phyloP scores from a whole-genome alignment of 192 early-diverging fungal species.

The Linnemannia elongata region DNA sequence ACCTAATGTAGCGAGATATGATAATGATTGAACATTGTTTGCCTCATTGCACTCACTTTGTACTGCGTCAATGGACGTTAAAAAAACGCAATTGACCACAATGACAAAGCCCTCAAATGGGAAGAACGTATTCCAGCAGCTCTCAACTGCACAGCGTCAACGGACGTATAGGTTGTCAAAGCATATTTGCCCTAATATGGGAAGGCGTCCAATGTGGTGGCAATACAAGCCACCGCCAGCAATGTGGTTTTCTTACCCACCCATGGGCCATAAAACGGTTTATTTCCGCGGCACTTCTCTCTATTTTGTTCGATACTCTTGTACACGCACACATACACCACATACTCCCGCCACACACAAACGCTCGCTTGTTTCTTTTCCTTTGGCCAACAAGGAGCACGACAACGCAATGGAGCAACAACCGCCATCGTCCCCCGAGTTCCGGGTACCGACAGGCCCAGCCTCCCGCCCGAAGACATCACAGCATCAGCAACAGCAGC shows the following conservation, averaged over 20 bases:
- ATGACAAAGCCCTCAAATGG: no score
- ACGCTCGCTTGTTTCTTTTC: neutral
- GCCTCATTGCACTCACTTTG: no score
- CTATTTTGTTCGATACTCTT: neutral
- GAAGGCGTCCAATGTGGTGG: neutral
- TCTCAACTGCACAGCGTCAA: neutral
- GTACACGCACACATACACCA: neutral
- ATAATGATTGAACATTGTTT: no score
- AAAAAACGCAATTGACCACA: no score
- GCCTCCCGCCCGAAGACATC: neutral
- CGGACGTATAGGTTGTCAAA: neutral
- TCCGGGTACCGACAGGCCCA: constrained; percentile 12
- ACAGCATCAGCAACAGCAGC: no score
- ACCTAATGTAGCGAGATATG: no score
- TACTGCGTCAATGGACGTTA: no score
- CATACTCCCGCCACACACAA: neutral
- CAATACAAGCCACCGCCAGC: neutral
- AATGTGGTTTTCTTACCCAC: neutral
- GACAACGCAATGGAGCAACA: neutral
- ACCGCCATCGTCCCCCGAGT: neutral
- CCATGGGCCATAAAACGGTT: neutral
- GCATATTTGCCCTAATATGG: neutral
- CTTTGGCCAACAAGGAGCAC: neutral
- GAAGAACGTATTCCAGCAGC: neutral
- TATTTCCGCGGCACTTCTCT: constrained; percentile 2